These are phyloP conservation scores for Hirschioporus abietinus DNA, from an alignment of 768 basidiomycete genomes.

Conservation along the genomic window DNA sequence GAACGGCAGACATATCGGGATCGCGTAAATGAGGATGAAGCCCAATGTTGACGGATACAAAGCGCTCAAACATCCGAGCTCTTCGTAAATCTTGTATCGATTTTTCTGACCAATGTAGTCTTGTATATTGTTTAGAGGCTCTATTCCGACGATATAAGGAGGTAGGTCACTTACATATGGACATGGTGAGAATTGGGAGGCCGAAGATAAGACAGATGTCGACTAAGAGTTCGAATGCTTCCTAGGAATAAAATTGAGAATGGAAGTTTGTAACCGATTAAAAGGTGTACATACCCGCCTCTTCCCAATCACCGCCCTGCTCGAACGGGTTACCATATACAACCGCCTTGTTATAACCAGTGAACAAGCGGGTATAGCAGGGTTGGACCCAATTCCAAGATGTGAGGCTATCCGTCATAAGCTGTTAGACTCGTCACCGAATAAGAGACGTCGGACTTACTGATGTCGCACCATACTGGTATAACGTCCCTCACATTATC, in stretches of 20 bases:
- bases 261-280: background rate
- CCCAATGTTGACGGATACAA: background rate
- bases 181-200: background rate
- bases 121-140: conserved; percentile 9
- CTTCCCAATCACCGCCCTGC: conserved; percentile 43
- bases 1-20: background rate
- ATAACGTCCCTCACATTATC: conserved; percentile 23
- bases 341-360: conserved; percentile 47
- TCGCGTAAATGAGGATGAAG: background rate
- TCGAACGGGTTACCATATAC: conserved; percentile 41
- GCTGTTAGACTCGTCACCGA: background rate
- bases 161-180: background rate
- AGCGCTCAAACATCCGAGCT: conserved; percentile 23
- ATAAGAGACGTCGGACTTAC: conserved; percentile 26
- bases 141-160: background rate
- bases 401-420: conserved; percentile 29
- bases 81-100: conserved; percentile 26
- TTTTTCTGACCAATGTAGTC: conserved; percentile 29
- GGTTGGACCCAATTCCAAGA: conserved; percentile 26
- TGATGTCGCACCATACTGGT: conserved; percentile 53
- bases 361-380: conserved; percentile 34
- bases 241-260: background rate
- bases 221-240: background rate
- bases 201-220: conserved; percentile 3
- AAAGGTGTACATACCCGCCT: conserved; percentile 15